Evolutionary conservation across 352 stramenopile species (phyloP), one percentile per base, ranked within the genome.

Genomic region (Phytophthora syringae): DNA sequence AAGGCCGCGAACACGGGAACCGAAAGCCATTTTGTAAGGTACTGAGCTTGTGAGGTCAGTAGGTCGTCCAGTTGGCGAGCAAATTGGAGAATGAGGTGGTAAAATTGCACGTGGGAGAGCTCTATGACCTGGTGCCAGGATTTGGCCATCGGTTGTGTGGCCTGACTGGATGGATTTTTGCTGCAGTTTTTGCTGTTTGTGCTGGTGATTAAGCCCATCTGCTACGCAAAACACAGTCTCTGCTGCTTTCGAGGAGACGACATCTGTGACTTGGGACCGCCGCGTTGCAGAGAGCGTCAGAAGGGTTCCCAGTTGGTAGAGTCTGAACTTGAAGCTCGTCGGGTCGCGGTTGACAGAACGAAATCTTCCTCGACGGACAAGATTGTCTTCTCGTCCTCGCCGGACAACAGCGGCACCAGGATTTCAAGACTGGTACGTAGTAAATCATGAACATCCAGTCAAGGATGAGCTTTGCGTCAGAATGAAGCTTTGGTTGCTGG

Each of bases 11-110:
- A 64, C 40, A 45, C 67, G 61, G 40, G 52, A 60, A 37, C 61
- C 51, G 28, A 75, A 67, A 16, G 32, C 51, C 67, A 75, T 75
- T 64, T 56, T 50, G 2, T 21, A 32, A 32, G 52, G 64, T 68
- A 72, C 64, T 72, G 64, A 64, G 21, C n/a, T n/a, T n/a, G n/a
- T n/a, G n/a, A n/a, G n/a, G 53, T 71, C 56, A 67, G 63, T 71
- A 9, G 20, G 47, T 44, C 2, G 47, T 66, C 52, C 50, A 40
- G 42, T 56, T 34, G 59, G 51, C 52, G 68, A n/a, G 58, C 58
- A 64, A 72, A 72, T 64, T 68, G 59, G 51, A 63, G 45, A 72
- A 68, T 72, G 64, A 63, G 44, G 21, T 15, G 34, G 11, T 30
- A 12, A 60, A 22, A 0, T 22, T 20, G 36, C 36, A 20, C 2